Base-by-base conservation (phyloP, 768 basidiomycete genomes). In the Brasilioporus rufonigricans region DNA sequence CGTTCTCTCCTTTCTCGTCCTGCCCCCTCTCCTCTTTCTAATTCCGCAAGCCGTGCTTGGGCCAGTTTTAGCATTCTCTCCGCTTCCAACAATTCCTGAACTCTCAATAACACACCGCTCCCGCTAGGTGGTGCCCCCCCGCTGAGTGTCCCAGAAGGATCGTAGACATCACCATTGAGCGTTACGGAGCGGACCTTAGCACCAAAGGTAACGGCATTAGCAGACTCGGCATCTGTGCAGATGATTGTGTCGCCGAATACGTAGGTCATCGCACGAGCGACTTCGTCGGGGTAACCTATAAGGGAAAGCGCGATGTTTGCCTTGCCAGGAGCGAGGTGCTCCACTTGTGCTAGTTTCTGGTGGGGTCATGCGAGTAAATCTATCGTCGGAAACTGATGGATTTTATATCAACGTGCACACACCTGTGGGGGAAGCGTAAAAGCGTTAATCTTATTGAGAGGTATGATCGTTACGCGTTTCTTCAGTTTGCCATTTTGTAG, bases 171-270 rank as follows among this genome's bases (percentile, higher is more conserved):
- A 2, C 97, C 97, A 3, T 92, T 87, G 21, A 97, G 77, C 8
- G 97, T 99, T 44, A 98, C 94, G 11, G 91, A 94, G 48, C 86
- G 86, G 46, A 90, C 84, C 26, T 71, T 71, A 5, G 69, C 69
- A 11, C 83, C 77, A 76, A 98, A 98, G 0, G 97, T 97, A 40
- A 97, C 90, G 0, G 75, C 72, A 66, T 93, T 92, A 1, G 97
- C 97, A 0, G 93, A 79, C 19, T 86, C 85, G 3, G 93, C 82
- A 61, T 96, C 93, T 45, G 86, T 84, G 68, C 95, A 98, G 67
- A 99, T 86, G 57, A 98, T 80, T 3, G 91, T 92, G 68, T 94
- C 88, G 52, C 90, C 87, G 70, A 98, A 99, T 19, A 98, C 95
- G 72, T 86, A 98, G 13, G 86, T 77, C 82, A 98, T 93, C 18